These are phyloP conservation scores for Brassica nigra DNA, from an alignment of 345 rosid genomes.

Conservation along the genomic window DNA sequence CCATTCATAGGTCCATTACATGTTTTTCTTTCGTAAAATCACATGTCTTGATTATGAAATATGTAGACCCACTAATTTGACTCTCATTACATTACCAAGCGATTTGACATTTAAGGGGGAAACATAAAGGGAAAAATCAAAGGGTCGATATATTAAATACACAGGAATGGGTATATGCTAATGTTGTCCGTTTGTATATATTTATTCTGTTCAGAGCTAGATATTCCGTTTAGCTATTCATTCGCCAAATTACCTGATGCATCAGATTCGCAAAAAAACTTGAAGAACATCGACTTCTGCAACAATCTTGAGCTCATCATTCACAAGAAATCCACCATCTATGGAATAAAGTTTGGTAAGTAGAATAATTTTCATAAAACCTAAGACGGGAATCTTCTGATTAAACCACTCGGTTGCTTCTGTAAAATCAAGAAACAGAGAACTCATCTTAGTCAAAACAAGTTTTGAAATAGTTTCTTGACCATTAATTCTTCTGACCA, in stretches of 20 bases:
- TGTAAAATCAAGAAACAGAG: too few relatives aligned
- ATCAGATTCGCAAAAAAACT: too few relatives aligned
- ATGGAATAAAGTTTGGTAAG: neutral
- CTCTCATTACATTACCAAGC: constrained; percentile 21
- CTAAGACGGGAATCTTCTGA: neutral
- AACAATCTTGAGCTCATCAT: too few relatives aligned
- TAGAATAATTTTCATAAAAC: neutral
- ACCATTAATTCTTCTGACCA: too few relatives aligned
- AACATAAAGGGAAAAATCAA: neutral
- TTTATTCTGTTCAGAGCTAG: neutral
- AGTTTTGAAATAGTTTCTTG: too few relatives aligned
- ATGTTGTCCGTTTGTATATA: neutral
- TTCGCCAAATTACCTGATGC: too few relatives aligned
- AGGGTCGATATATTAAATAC: neutral
- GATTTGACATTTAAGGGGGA: neutral
- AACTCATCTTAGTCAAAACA: neutral
- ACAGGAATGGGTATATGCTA: neutral
- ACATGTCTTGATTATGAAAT: constrained; percentile 35
- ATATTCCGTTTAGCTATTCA: neutral
- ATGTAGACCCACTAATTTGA: constrained; percentile 24
- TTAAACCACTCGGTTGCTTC: neutral
- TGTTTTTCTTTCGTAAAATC: constrained; percentile 35
- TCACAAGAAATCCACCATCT: too few relatives aligned
- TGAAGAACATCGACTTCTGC: too few relatives aligned
- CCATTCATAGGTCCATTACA: neutral